Evolutionary conservation across 1,139 yeast genomes (phyloP).

Genomic region (Candida sanyaensis): DNA sequence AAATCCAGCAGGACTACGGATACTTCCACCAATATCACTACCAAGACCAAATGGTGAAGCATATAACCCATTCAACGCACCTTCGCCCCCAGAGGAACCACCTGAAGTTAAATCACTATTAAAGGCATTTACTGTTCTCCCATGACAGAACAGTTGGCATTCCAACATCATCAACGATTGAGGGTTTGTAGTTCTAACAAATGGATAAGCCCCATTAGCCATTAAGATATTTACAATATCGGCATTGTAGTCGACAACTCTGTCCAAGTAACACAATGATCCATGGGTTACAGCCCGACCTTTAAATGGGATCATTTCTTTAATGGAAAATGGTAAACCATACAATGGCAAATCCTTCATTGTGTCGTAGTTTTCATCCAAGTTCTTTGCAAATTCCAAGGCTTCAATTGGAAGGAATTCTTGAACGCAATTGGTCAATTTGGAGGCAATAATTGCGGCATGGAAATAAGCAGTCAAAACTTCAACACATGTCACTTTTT

Average conservation of each 20-base stretch:
- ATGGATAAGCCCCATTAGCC: constrained; percentile 22
- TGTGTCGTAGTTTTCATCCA: constrained; percentile 18
- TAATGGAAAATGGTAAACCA: constrained; percentile 27
- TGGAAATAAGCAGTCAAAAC: constrained; percentile 31
- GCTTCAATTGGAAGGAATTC: constrained; percentile 23
- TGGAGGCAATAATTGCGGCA: constrained; percentile 23
- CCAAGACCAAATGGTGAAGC: constrained; percentile 30
- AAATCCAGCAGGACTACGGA: constrained; percentile 29
- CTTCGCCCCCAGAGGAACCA: constrained; percentile 30
- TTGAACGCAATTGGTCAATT: constrained; percentile 23
- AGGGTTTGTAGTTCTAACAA: constrained; percentile 53
- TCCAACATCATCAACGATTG: constrained; percentile 59
- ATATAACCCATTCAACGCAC: constrained; percentile 23
- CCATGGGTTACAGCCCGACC: constrained; percentile 23
- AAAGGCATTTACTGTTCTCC: constrained; percentile 55
- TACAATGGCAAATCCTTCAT: constrained; percentile 19
- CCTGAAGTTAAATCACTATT: constrained; percentile 58
- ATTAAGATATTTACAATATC: constrained; percentile 21
- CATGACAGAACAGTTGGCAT: constrained; percentile 49
- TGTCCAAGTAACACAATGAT: constrained; percentile 21
- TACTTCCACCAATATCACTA: constrained; percentile 32
- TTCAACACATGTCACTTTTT: constrained; percentile 22
- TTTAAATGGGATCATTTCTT: constrained; percentile 21
- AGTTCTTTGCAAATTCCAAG: constrained; percentile 18
- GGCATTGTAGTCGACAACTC: constrained; percentile 23